These are phyloP conservation scores for Phytophthora aleatoria DNA, from an alignment of 352 stramenopile genomes.

Conservation along the genomic window DNA sequence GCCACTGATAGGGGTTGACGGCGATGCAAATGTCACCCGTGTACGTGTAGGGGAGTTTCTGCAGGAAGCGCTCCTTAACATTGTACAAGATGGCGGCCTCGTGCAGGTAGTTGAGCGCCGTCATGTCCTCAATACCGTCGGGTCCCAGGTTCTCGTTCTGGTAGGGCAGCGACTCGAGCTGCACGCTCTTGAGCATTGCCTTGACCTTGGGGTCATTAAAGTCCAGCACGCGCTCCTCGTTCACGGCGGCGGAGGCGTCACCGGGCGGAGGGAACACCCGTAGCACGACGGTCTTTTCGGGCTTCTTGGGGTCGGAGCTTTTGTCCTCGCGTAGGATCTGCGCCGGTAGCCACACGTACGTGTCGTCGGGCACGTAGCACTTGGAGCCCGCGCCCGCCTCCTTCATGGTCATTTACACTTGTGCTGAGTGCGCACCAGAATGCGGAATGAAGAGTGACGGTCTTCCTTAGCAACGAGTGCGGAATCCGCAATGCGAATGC, in stretches of 20 bases:
- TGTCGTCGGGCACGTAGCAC: conserved; percentile 85
- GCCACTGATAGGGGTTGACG: conserved; percentile 96
- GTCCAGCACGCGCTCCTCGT: conserved; percentile 69
- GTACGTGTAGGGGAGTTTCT: conserved; percentile 94
- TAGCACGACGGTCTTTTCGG: conserved; percentile 64
- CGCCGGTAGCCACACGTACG: conserved; percentile 77
- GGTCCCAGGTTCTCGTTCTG: conserved; percentile 75
- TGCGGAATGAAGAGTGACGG: conserved; percentile 29
- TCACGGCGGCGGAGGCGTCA: conserved; percentile 16
- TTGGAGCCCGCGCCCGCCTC: conserved; percentile 59
- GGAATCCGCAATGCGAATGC: conserved; percentile 13
- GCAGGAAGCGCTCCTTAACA: conserved; percentile 85
- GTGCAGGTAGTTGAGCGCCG: conserved; percentile 88
- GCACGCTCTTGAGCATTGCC: conserved; percentile 56
- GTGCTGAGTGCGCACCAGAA: neutral
- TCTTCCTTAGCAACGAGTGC: conserved; percentile 5
- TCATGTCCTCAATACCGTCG: conserved; percentile 87
- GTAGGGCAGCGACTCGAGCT: conserved; percentile 77
- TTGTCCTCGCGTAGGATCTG: conserved; percentile 71
- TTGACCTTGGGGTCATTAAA: conserved; percentile 77
- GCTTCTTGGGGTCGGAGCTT: conserved; percentile 51
- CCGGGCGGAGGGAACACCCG: conserved; percentile 49
- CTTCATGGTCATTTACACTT: conserved; percentile 23
- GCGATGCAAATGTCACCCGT: conserved; percentile 97
- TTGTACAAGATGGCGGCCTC: conserved; percentile 93